Evolutionary conservation across 768 basidiomycete genomes (phyloP), one percentile per base, ranked within the genome.

Genomic region (Jaapia argillacea): DNA sequence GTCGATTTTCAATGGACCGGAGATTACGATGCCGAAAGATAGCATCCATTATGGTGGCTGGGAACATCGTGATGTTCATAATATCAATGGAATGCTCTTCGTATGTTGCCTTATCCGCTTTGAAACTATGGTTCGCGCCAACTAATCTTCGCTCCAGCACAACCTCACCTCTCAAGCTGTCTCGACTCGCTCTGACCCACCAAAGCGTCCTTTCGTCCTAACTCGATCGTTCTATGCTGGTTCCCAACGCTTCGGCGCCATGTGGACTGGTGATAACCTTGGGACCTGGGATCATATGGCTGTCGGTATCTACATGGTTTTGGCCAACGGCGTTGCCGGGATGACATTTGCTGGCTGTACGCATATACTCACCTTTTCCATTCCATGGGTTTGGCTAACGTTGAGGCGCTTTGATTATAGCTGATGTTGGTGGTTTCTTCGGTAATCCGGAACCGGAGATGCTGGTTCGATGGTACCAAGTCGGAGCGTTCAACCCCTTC

Each of bases 181-280:
- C 20, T 70, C 75, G 36, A 73, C 70, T 3, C 85, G 96, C 16
- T 80, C 87, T 18, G 66, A 78, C 42, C 75, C 82, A 13, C 74
- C 84, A 1, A 78, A 79, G 52, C 78, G 96, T 12, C 93, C 96
- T 0, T 99, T 99, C 58, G 93, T 99, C 39, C 78, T 99, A 6
- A 93, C 93, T 0, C 85, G 96, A 40, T 75, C 91, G 10, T 98
- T 96, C 77, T 98, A 73, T 45, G 87, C 93, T 1, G 96, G 96
- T 3, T 91, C 93, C 22, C 96, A 98, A 59, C 80, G 92, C 18
- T 90, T 86, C 53, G 89, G 93, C 27, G 93, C 96, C 4, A 91
- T 96, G 74, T 99, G 96, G 96, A 98, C 94, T 5, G 96, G 96
- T 14, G 96, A 99, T 63, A 98, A 98, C 60, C 68, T 94, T 22